Evolutionary conservation across 2,329 filamentous ascomycete genomes (phyloP).

Genomic region (Botrytis squamosa): DNA sequence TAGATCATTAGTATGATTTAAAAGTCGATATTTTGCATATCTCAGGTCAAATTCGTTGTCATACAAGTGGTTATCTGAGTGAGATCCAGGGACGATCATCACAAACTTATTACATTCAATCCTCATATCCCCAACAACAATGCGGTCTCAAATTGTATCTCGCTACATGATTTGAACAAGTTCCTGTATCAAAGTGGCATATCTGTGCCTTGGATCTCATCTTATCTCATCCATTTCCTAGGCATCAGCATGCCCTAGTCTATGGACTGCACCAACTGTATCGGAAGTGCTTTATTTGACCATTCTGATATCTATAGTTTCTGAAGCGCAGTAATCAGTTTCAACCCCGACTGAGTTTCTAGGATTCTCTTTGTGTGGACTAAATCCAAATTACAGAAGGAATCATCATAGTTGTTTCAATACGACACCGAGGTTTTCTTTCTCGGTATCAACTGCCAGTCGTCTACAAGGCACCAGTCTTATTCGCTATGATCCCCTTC

Average conservation of each 20-base stretch:
- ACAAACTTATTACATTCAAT: not conserved
- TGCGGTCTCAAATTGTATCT: not conserved
- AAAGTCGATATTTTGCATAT: not conserved
- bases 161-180: not conserved
- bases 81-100: not conserved
- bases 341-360: not conserved
- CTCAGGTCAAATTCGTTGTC: not conserved
- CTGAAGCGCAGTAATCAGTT: not conserved
- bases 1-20: not conserved
- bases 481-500: not conserved
- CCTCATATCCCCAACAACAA: too few relatives aligned
- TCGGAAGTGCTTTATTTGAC: not conserved
- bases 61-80: not conserved
- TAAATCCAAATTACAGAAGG: not conserved
- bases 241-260: not conserved
- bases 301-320: not conserved
- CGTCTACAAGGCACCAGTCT: not conserved
- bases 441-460: not conserved
- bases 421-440: not conserved
- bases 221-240: not conserved
- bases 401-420: not conserved
- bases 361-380: not conserved
- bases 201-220: not conserved
- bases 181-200: not conserved
- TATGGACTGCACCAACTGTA: not conserved